Base-by-base conservation (phyloP, 2,329 filamentous ascomycete genomes). In the Zasmidium cellare region DNA sequence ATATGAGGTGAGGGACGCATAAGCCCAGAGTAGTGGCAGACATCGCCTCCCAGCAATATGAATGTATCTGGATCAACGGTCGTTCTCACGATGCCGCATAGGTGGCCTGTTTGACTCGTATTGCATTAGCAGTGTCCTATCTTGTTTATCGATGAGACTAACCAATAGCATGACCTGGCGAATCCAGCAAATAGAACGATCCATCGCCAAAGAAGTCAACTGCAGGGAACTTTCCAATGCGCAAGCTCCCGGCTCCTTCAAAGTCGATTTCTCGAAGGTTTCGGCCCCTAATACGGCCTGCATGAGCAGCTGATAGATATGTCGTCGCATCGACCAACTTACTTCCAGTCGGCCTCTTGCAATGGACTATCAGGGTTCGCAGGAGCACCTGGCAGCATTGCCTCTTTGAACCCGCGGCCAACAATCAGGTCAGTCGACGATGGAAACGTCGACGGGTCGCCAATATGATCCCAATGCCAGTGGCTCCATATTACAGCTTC, bases 131-230 rank as follows among this genome's bases (percentile, higher is more conserved):
- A 11, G 11, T 28, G 25, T 28, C 5, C 25, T 11, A 28, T 28
- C 25, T 11, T 28, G 25, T 11, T 11, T 11, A 11, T 28, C 25
- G 11, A 28, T 11, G 25, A 6, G 6, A 11, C 25, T 11, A 5
- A 28, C 25, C 80, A 2, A 79, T 68, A 0, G 79, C 75, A 64
- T 84, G 81, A 1, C 83, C 83, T 0, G 81, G 80, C 2, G 76
- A 75, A 61, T 81, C 71, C 23, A 85, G 71, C 1, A 85, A 72
- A 64, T 82, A 84, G 62, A 85, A 81, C 19, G 73, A 77, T 0
- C 82, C 82, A 63, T 85, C 82, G 2, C 77, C 77, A 55, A 83
- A 85, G 63, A 77, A 84, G 66, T 85, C 82, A 22, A 73, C 67
- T 3, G 79, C 79, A 14, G 69, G 58, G 62, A 80, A 80, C 9